Evolutionary conservation across 2,329 filamentous ascomycete genomes (phyloP), one percentile per base, ranked within the genome.

Genomic region (Chaetomiaceae sp.): DNA sequence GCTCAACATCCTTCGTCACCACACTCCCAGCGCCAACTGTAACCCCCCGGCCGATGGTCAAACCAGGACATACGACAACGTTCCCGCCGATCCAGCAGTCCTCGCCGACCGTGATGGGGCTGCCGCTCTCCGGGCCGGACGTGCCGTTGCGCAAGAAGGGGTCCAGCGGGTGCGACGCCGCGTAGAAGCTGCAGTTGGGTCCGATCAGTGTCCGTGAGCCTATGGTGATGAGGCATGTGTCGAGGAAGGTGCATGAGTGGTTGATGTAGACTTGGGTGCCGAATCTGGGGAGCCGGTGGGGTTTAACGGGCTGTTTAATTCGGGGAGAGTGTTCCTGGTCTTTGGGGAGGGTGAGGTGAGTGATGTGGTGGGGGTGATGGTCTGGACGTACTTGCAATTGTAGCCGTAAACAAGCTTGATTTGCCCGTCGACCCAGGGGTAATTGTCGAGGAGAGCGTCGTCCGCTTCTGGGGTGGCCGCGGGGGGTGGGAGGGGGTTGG

Each of bases 11-110:
- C 70, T 85, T 93, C 2, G 87, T 93, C 20, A 95, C 89, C 4
- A 95, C 87, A 64, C 85, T 89, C 1, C 86, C 88, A 1, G 90
- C 89, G 1, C 88, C 90, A 54, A 95, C 76, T 0, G 84, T 87
- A 4, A 73, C 76, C 0, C 89, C 89, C 49, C 77, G 75, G 0
- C 90, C 89, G 57, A 95, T 85, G 1, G 78, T 91, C 20, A 95
- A 82, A 0, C 89, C 89, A 0, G 87, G 82, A 38, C 91, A 70
- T 16, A 95, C 79, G 19, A 75, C 80, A 5, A 82, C 82, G 62
- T 83, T 85, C 0, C 86, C 86, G 1, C 84, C 87, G 25, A 92
- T 68, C 87, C 87, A 89, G 68, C 87, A 87, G 70, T 95, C 89
- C 57, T 89, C 84, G 0, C 85, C 88, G 47, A 95, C 82, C 27